These are phyloP conservation scores for Diaporthe capsici DNA, from an alignment of 2,329 filamentous ascomycete genomes.

Conservation along the genomic window DNA sequence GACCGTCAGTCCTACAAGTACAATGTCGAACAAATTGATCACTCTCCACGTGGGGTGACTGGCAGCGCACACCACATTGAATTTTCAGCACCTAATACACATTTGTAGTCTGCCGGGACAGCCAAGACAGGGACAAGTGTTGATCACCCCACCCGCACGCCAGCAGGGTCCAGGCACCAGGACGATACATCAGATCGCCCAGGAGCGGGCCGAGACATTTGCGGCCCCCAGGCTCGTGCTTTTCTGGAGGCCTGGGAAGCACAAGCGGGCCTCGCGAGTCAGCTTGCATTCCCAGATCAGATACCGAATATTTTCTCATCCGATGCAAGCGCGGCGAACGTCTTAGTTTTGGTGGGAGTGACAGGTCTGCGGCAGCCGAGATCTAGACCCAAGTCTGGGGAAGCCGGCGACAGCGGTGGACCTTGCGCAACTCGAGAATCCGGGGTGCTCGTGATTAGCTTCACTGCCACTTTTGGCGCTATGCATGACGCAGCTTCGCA, in stretches of 20 bases:
- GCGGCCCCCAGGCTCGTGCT: neutral
- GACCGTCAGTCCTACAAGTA: neutral
- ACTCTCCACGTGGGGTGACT: neutral
- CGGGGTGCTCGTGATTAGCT: conserved; percentile 27
- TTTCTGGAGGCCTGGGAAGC: neutral
- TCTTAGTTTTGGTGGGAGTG: conserved; percentile 21
- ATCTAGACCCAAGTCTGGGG: conserved; percentile 26
- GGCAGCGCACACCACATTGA: neutral
- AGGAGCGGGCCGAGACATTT: conserved; percentile 19
- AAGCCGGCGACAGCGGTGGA: conserved; percentile 13
- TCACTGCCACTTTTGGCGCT: conserved; percentile 34
- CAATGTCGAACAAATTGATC: neutral
- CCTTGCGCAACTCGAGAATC: conserved; percentile 23
- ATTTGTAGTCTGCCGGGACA: conserved; percentile 4
- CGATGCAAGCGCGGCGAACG: conserved; percentile 27
- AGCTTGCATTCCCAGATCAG: neutral
- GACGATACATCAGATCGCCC: conserved; percentile 18
- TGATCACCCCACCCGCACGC: conserved; percentile 29
- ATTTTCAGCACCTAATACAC: neutral
- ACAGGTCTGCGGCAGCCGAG: conserved; percentile 11
- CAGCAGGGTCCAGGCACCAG: conserved; percentile 31
- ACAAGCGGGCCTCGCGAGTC: neutral
- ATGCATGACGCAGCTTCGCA: conserved; percentile 30
- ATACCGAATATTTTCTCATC: conserved; percentile 1
- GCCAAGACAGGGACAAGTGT: conserved; percentile 19